phyloP scores from a whole-genome alignment of 2,329 filamentous ascomycete species.

The Periglandula ipomoeae region DNA sequence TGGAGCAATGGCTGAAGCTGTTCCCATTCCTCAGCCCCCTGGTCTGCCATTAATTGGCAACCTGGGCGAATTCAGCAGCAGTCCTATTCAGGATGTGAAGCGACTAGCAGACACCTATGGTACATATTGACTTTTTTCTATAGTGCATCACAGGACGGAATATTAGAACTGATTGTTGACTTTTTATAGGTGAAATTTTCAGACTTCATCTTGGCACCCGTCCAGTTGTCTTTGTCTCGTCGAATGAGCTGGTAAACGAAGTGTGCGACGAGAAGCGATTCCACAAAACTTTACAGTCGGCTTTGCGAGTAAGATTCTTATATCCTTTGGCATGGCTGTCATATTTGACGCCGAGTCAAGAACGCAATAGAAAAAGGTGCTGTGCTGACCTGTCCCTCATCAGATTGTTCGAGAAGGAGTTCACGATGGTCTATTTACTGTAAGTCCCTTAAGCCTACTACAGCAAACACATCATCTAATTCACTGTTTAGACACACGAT shows the following conservation, averaged over 20 bases:
- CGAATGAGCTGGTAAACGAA: slow-evolving; percentile 50
- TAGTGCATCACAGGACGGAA: too few relatives aligned
- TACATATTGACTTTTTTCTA: slow-evolving; percentile 19
- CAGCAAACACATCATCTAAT: slow-evolving; percentile 13
- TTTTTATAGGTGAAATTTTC: slow-evolving; percentile 53
- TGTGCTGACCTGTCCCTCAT: neutral
- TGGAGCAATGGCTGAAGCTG: slow-evolving; percentile 22
- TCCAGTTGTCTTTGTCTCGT: slow-evolving; percentile 41
- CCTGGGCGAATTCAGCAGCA: slow-evolving; percentile 50
- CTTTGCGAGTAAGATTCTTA: slow-evolving; percentile 29
- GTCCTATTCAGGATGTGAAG: slow-evolving; percentile 45
- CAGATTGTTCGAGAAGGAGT: slow-evolving; percentile 51
- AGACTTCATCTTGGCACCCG: slow-evolving; percentile 41
- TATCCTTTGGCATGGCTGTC: neutral
- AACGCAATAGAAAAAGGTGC: too few relatives aligned
- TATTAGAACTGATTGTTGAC: too few relatives aligned
- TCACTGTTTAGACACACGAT: slow-evolving; percentile 25
- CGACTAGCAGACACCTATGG: slow-evolving; percentile 58
- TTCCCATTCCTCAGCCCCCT: slow-evolving; percentile 53
- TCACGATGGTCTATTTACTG: slow-evolving; percentile 60
- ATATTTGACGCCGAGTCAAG: too few relatives aligned
- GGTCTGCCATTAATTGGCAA: slow-evolving; percentile 60
- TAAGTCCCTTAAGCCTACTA: slow-evolving; percentile 13
- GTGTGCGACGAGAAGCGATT: slow-evolving; percentile 59
- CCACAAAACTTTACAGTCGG: slow-evolving; percentile 42